A percentile compares a stretch with the other conserved stretches of the same genome.
Evolutionary conservation across 1,284 basidiomycete species (phyloP).

Genomic region (Ceratobasidium sp.): DNA sequence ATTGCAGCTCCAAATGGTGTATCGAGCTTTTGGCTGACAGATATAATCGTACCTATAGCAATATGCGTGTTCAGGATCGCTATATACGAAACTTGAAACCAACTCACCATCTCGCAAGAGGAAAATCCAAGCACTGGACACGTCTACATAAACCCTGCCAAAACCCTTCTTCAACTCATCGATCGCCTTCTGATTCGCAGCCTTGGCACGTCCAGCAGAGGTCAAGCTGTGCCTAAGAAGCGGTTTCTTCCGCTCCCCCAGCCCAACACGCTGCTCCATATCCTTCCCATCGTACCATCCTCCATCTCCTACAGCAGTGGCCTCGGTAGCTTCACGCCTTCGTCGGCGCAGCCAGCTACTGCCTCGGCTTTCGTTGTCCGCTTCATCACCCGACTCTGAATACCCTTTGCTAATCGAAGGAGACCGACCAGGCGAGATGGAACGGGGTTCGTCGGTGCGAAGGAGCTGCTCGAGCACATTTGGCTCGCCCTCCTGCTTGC

Average conservation of each 20-base stretch:
- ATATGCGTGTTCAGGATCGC: background rate
- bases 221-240: conserved; percentile 8
- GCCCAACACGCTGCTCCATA: conserved; percentile 21
- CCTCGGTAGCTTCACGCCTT: background rate
- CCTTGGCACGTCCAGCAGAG: conserved; percentile 50
- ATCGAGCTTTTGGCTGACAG: conserved; percentile 63
- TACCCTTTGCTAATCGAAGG: background rate
- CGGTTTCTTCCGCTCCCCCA: conserved; percentile 18
- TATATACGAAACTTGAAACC: background rate
- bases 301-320: background rate
- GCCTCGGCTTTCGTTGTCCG: background rate
- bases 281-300: conserved; percentile 31
- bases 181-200: conserved; percentile 53
- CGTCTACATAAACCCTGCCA: conserved; percentile 68
- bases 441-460: conserved; percentile 28
- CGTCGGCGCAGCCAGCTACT: conserved; percentile 4
- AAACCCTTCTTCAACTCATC: conserved; percentile 65
- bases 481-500: conserved; percentile 52
- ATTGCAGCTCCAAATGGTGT: conserved; percentile 67
- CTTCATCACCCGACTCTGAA: conserved; percentile 4
- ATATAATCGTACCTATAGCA: conserved; percentile 67
- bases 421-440: conserved; percentile 8
- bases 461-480: conserved; percentile 1
- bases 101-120: conserved; percentile 67
- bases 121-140: conserved; percentile 71